Conservation (phyloP, 2,329 filamentous ascomycete genomes). For the Alternaria hordeiaustralica region DNA sequence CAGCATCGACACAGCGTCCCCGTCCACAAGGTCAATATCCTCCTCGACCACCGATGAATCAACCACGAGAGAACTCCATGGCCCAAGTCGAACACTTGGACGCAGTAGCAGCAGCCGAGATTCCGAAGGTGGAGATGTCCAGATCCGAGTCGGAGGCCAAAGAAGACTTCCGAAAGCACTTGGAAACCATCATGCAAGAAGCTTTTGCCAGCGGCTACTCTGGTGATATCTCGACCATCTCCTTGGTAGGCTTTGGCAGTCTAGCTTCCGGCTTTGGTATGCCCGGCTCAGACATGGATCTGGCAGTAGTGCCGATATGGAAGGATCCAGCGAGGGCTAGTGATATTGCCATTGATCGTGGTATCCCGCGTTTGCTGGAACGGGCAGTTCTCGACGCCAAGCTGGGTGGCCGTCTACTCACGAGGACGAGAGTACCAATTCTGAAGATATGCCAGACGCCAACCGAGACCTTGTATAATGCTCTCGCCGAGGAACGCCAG, state of each 20-base stretch:
- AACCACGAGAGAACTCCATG: slow-evolving; percentile 33
- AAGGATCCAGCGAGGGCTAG: slow-evolving; percentile 24
- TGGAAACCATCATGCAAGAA: slow-evolving; percentile 70
- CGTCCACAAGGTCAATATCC: slow-evolving; percentile 19
- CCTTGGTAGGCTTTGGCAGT: slow-evolving; percentile 81
- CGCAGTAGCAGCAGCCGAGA: slow-evolving; percentile 52
- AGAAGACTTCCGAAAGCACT: slow-evolving; percentile 69
- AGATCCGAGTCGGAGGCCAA: slow-evolving; percentile 70
- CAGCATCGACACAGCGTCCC: slow-evolving; percentile 12
- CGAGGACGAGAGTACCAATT: slow-evolving; percentile 82
- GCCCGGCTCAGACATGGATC: slow-evolving; percentile 88
- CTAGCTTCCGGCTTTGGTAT: slow-evolving; percentile 85
- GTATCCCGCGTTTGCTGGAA: slow-evolving; percentile 77
- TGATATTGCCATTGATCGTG: slow-evolving; percentile 55
- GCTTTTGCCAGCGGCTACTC: slow-evolving; percentile 59
- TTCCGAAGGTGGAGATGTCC: slow-evolving; percentile 68
- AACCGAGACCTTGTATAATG: slow-evolving; percentile 63
- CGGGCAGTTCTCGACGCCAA: slow-evolving; percentile 74
- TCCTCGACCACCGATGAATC: slow-evolving; percentile 22
- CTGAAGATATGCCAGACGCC: slow-evolving; percentile 84
- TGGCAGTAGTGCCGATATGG: slow-evolving; percentile 74
- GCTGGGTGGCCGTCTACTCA: slow-evolving; percentile 77
- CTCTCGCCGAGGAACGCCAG: slow-evolving; percentile 68
- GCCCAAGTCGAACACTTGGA: slow-evolving; percentile 54
- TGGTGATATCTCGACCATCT: slow-evolving; percentile 63